Percentiles rank a stretch among this genome's conserved stretches.
These are phyloP conservation scores for Marasmius fiardii DNA, from an alignment of 1,284 basidiomycete genomes.

Conservation along the genomic window DNA sequence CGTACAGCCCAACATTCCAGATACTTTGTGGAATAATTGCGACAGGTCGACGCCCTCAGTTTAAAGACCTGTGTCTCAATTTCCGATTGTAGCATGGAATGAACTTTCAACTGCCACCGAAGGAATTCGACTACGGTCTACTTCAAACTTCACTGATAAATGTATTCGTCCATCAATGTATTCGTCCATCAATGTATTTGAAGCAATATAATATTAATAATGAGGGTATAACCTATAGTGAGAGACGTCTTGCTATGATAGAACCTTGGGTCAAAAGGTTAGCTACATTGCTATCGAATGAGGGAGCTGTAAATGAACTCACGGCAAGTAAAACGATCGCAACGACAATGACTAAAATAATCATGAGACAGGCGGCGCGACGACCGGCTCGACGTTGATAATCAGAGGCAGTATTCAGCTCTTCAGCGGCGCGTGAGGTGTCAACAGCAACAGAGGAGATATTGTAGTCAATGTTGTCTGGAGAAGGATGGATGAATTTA, in stretches of 20 bases:
- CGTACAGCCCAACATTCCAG: too few species aligned
- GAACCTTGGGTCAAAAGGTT: not conserved
- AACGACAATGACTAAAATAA: slow-evolving; percentile 85
- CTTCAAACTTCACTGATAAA: too few species aligned
- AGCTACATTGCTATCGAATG: not conserved
- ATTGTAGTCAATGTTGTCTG: slow-evolving; percentile 97
- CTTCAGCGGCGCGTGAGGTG: slow-evolving; percentile 82
- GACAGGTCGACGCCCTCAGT: too few species aligned
- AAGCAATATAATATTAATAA: not conserved
- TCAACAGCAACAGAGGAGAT: slow-evolving; percentile 86
- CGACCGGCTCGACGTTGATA: slow-evolving; percentile 95
- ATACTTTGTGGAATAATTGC: too few species aligned
- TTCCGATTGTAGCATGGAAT: too few species aligned
- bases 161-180: too few species aligned
- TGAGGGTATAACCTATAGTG: not conserved
- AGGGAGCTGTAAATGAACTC: slow-evolving; percentile 30
- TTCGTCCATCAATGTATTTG: not conserved
- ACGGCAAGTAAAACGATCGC: slow-evolving; percentile 92
- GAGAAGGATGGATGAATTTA: not conserved
- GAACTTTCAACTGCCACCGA: too few species aligned
- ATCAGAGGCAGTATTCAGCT: slow-evolving; percentile 87
- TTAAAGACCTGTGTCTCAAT: too few species aligned
- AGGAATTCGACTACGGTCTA: too few species aligned
- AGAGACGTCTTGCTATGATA: not conserved
- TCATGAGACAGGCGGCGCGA: slow-evolving; percentile 85